Percentiles rank a stretch among this genome's conserved stretches.
Conservation (phyloP, 129 eudicot genomes). For the Tanacetum coccineum region DNA sequence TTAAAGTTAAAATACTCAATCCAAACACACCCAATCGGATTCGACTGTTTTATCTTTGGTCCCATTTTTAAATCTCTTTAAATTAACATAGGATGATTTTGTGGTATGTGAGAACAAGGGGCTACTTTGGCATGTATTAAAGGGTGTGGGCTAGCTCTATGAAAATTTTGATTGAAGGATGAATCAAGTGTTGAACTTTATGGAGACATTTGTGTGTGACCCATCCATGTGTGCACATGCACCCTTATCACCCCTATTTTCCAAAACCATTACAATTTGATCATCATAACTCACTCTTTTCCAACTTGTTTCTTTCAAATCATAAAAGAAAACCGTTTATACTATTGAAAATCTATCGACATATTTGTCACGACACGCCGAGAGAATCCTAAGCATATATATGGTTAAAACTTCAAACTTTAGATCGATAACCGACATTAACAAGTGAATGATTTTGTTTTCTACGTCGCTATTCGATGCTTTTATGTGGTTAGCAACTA, state of each 20-base stretch:
- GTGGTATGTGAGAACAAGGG: conserved; percentile 29
- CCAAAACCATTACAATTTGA: conserved; percentile 29
- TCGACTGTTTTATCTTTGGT: background rate
- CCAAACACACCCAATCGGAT: background rate
- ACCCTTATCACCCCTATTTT: conserved; percentile 23
- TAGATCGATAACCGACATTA: background rate
- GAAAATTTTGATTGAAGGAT: conserved; percentile 32
- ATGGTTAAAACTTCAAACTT: background rate
- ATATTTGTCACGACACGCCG: background rate
- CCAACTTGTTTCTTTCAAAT: background rate
- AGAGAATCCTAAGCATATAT: background rate
- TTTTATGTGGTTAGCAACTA: too few species aligned
- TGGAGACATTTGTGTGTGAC: conserved; percentile 37
- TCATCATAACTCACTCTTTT: conserved; percentile 17
- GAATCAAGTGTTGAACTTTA: conserved; percentile 36
- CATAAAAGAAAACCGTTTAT: background rate
- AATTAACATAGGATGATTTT: conserved; percentile 9
- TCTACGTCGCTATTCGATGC: too few species aligned
- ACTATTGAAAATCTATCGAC: background rate
- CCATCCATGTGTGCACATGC: conserved; percentile 44
- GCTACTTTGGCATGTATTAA: conserved; percentile 35
- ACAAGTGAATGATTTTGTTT: too few species aligned
- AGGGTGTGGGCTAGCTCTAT: conserved; percentile 32
- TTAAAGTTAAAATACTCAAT: background rate
- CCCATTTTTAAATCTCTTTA: too few species aligned